Conservation (phyloP, 257 asterid genomes). For the Nicotiana otophora region DNA sequence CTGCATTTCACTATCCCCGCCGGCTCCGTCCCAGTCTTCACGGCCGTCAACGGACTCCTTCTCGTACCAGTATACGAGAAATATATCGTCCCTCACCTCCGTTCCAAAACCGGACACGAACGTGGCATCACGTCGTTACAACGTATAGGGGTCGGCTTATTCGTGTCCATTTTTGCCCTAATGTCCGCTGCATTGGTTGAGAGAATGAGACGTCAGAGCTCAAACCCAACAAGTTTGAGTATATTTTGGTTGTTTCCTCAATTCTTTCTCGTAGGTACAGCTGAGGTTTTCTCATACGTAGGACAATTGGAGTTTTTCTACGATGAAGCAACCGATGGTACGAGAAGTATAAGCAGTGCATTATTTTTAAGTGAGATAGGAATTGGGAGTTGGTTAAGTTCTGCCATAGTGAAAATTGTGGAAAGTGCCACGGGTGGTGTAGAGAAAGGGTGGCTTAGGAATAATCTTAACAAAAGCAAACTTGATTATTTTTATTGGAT, state of each 20-base stretch:
- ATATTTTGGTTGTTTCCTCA: slow-evolving; percentile 78
- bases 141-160: slow-evolving; percentile 64
- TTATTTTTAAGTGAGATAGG: slow-evolving; percentile 74
- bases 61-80: slow-evolving; percentile 65
- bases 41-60: slow-evolving; percentile 54
- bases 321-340: slow-evolving; percentile 72
- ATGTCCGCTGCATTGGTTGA: slow-evolving; percentile 62
- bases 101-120: slow-evolving; percentile 50
- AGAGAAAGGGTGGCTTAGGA: slow-evolving; percentile 50
- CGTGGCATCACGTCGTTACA: slow-evolving; percentile 66
- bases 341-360: slow-evolving; percentile 75
- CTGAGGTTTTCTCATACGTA: slow-evolving; percentile 72
- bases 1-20: slow-evolving; percentile 42
- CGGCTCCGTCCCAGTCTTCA: slow-evolving; percentile 56
- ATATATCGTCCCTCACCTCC: slow-evolving; percentile 43
- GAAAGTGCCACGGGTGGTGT: slow-evolving; percentile 41
- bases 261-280: slow-evolving; percentile 52
- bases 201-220: slow-evolving; percentile 29
- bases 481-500: slow-evolving; percentile 67
- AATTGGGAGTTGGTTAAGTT: slow-evolving; percentile 79
- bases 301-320: slow-evolving; percentile 79
- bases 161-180: slow-evolving; percentile 62
- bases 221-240: slow-evolving; percentile 16
- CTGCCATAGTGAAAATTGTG: slow-evolving; percentile 51
- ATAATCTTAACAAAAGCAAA: slow-evolving; percentile 41